phyloP scores from a whole-genome alignment of 2,329 filamentous ascomycete species.

The Fusarium denticulatum region DNA sequence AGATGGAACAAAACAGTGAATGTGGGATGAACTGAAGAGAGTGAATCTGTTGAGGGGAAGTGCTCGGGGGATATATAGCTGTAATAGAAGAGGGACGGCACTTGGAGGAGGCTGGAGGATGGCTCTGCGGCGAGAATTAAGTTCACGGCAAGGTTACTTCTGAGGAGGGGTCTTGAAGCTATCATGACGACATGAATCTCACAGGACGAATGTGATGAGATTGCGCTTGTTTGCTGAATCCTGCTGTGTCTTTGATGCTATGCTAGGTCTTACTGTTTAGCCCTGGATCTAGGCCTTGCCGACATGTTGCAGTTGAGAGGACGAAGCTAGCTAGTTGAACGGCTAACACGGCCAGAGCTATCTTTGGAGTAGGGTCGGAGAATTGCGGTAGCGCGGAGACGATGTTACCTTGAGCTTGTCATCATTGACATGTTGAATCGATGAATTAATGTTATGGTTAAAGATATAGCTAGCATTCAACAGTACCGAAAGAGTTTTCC shows the following conservation, averaged over 20 bases:
- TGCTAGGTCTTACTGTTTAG: slow-evolving; percentile 3
- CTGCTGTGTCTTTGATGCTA: neutral
- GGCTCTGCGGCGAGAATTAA: slow-evolving; percentile 12
- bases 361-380: slow-evolving; percentile 6
- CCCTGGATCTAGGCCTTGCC: neutral
- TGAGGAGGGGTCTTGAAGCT: neutral
- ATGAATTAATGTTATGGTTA: neutral
- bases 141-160: slow-evolving; percentile 15
- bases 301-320: neutral
- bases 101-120: neutral
- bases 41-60: neutral
- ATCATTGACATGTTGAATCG: neutral
- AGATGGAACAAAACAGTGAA: neutral
- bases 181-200: slow-evolving; percentile 25
- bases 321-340: neutral
- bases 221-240: neutral
- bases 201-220: slow-evolving; percentile 1
- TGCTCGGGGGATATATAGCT: slow-evolving; percentile 3
- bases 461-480: neutral
- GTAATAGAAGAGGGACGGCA: neutral
- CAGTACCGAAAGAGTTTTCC: no score
- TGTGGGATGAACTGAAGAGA: neutral
- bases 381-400: slow-evolving; percentile 4
- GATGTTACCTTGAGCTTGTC: slow-evolving; percentile 9
- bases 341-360: slow-evolving; percentile 26